Conservation (phyloP, 495 filamentous ascomycete genomes). For the Margaritispora aquatica region DNA sequence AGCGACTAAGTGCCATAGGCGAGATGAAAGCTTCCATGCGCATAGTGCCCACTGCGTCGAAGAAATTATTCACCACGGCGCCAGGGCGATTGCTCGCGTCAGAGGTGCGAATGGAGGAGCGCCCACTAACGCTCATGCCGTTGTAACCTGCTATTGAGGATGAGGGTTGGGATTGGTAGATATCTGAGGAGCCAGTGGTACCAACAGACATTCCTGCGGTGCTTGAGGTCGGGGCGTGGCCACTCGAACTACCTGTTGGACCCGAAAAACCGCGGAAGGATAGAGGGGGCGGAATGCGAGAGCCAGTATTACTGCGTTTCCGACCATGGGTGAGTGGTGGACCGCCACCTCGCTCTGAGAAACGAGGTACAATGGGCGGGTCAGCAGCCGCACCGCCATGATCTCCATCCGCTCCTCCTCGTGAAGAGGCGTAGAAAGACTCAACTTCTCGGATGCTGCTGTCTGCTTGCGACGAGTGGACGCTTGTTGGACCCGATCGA, state of each 20-base stretch:
- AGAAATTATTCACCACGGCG: conserved; percentile 47
- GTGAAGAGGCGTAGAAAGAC: conserved; percentile 26
- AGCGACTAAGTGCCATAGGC: conserved; percentile 32
- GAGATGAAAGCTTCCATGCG: conserved; percentile 96
- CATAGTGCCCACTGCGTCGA: conserved; percentile 79
- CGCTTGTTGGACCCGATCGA: conserved; percentile 19
- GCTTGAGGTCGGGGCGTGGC: conserved; percentile 42
- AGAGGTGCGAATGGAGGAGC: conserved; percentile 25
- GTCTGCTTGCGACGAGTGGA: conserved; percentile 20
- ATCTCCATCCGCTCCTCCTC: conserved; percentile 18
- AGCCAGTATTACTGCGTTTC: conserved; percentile 79
- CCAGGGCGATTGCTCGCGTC: conserved; percentile 25
- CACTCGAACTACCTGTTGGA: conserved; percentile 37
- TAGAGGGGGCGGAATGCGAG: conserved; percentile 54
- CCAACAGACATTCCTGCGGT: conserved; percentile 45
- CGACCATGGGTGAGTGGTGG: conserved; percentile 50
- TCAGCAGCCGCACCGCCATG: conserved; percentile 52
- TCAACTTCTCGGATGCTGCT: conserved; percentile 21
- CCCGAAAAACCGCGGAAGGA: conserved; percentile 72
- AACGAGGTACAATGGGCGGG: conserved; percentile 74
- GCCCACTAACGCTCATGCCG: conserved; percentile 52
- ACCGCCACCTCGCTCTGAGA: conserved; percentile 42
- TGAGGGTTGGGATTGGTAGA: conserved; percentile 36
- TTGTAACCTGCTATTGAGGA: conserved; percentile 26
- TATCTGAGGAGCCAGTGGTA: conserved; percentile 52